Base-by-base conservation (phyloP, 306 rosid species). In the Crotalaria pallida region DNA sequence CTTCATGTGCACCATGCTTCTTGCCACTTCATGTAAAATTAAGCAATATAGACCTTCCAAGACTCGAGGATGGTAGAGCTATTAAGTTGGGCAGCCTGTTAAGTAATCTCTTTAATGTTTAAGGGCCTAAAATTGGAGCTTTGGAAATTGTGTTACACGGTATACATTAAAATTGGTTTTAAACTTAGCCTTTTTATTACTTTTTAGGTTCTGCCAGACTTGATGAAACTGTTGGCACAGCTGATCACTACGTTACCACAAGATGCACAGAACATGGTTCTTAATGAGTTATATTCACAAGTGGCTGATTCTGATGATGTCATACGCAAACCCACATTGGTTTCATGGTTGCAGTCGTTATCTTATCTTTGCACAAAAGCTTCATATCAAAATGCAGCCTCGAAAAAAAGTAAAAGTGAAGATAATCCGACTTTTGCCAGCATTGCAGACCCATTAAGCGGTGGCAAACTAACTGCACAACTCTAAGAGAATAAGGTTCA, bases 221-320 rank as follows among this genome's bases (percentile, higher is more conserved):
- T 92, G 85, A 88, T 93, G 97, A 87, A 83, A 77, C 74, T 79
- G 64, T 79, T 90, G 84, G 92, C 98, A 18, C 88, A 88, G 70
- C 78, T 88, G 77, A 79, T 90, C 21, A 75, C 76, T 26, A 79
- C 79, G 82, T 81, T 93, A 40, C 96, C 96, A 19, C 65, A 71
- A 65, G 92, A 86, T 71, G 94, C 90, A 62, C 93, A 90, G 63
- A 77, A 82, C 75, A 72, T 83, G 80, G 84, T 87, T 82, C 83
- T 93, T 15, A 80, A 88, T 63, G 96, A 93, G 77, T 81, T 90
- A 77, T 83, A 93, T 80, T 75, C 96, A 45, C 88, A 84, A 79
- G 98, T 90, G 71, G 92, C 97, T 23, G 92, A 88, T 75, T 91
- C 97, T 19, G 98, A 93, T 33, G 97, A 90, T 84, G 96, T 87